These are phyloP conservation scores for Tetrahymena borealis DNA, from an alignment of 73 alveolate species.

Conservation along the genomic window DNA sequence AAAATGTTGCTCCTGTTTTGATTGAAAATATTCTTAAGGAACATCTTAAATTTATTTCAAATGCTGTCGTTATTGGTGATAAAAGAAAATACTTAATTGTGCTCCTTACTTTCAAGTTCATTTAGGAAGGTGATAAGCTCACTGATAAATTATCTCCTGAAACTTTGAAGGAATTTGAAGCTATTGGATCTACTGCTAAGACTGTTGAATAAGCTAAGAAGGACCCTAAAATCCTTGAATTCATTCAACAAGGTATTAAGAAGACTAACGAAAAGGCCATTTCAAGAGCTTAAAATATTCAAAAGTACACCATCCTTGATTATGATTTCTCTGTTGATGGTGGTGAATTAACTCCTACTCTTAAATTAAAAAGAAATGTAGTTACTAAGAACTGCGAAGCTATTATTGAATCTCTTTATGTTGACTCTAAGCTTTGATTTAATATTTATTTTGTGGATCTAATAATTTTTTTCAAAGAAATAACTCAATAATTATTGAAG, in stretches of 20 bases:
- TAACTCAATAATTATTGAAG: neutral
- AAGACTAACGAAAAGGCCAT: constrained; percentile 14
- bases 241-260: neutral
- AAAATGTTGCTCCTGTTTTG: constrained; percentile 91
- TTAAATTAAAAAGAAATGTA: constrained; percentile 73
- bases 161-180: constrained; percentile 36
- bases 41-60: constrained; percentile 58
- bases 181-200: constrained; percentile 30
- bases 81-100: constrained; percentile 55
- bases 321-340: constrained; percentile 72
- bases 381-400: constrained; percentile 54
- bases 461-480: neutral
- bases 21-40: constrained; percentile 77
- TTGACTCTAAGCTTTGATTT: constrained; percentile 47
- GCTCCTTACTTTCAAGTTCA: constrained; percentile 52
- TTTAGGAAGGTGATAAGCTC: constrained; percentile 46
- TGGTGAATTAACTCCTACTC: constrained; percentile 87
- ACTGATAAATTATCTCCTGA: constrained; percentile 65
- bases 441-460: neutral
- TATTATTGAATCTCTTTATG: constrained; percentile 59
- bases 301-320: constrained; percentile 58
- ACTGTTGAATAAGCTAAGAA: constrained; percentile 62
- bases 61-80: constrained; percentile 81
- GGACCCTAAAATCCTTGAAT: constrained; percentile 8
- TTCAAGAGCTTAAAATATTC: constrained; percentile 66